Evolutionary conservation across 2,329 filamentous ascomycete species (phyloP).

Genomic region (Mycocentrospora acerina): DNA sequence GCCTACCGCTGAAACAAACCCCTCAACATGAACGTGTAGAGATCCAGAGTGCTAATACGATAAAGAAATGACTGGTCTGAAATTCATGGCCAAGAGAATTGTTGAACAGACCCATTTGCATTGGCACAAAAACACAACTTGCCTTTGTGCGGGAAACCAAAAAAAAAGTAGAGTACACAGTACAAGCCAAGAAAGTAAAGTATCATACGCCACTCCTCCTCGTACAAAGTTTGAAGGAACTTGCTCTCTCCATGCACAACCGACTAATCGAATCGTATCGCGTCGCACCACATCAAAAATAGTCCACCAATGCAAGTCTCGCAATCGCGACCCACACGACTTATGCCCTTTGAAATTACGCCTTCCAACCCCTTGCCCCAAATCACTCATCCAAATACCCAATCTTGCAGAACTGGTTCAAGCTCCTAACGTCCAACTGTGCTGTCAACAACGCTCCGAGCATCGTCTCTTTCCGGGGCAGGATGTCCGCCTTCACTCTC

Average conservation of each 20-base stretch:
- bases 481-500: conserved; percentile 44
- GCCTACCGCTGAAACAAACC: conserved; percentile 4
- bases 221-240: neutral
- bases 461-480: conserved; percentile 49
- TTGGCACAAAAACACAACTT: no score
- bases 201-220: no score
- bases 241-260: neutral
- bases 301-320: conserved; percentile 10
- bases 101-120: no score
- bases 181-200: no score
- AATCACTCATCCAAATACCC: conserved; percentile 37
- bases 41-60: no score
- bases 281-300: conserved; percentile 5
- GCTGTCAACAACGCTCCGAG: conserved; percentile 50
- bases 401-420: conserved; percentile 45
- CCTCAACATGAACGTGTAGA: conserved; percentile 1
- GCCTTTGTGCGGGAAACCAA: no score
- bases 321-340: conserved; percentile 5
- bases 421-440: conserved; percentile 45
- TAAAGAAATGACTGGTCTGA: no score
- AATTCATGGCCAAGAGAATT: no score
- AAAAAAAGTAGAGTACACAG: no score
- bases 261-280: neutral
- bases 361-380: conserved; percentile 4
- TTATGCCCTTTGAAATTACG: conserved; percentile 5